These are phyloP conservation scores for Arthrinium puccinioides DNA, from an alignment of 2,329 filamentous ascomycete genomes.

Conservation along the genomic window DNA sequence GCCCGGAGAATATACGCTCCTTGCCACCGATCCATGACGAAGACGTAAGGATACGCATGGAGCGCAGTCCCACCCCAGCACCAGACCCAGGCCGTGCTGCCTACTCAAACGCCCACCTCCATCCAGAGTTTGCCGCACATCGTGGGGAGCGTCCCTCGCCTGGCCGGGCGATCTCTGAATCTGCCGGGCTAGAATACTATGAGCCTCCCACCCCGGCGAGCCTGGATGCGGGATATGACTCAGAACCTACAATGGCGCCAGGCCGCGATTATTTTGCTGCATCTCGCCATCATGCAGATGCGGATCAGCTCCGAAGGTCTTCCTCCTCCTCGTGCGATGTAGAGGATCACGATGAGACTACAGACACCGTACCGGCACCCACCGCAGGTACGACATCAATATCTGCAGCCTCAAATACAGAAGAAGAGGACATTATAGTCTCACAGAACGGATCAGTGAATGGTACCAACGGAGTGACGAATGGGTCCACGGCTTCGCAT, in stretches of 20 bases:
- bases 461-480: constrained; percentile 1
- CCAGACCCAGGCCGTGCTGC: constrained; percentile 7
- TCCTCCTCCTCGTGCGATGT: not conserved
- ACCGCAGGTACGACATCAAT: not conserved
- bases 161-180: constrained; percentile 14
- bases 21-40: not conserved
- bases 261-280: too few relatives aligned
- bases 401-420: not conserved
- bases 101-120: constrained; percentile 9
- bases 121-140: not conserved
- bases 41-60: not conserved
- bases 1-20: too few relatives aligned
- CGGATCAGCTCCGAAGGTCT: too few relatives aligned
- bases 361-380: too few relatives aligned
- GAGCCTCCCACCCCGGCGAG: constrained; percentile 20
- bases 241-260: constrained; percentile 21
- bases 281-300: too few relatives aligned
- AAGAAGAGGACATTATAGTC: too few relatives aligned
- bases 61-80: constrained; percentile 2
- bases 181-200: constrained; percentile 8
- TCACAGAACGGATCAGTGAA: too few relatives aligned
- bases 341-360: not conserved
- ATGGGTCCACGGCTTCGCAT: not conserved
- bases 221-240: constrained; percentile 22
- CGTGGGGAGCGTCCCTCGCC: not conserved